phyloP scores from a whole-genome alignment of 352 stramenopile genomes.

The Hyaloperonospora arabidopsidis region DNA sequence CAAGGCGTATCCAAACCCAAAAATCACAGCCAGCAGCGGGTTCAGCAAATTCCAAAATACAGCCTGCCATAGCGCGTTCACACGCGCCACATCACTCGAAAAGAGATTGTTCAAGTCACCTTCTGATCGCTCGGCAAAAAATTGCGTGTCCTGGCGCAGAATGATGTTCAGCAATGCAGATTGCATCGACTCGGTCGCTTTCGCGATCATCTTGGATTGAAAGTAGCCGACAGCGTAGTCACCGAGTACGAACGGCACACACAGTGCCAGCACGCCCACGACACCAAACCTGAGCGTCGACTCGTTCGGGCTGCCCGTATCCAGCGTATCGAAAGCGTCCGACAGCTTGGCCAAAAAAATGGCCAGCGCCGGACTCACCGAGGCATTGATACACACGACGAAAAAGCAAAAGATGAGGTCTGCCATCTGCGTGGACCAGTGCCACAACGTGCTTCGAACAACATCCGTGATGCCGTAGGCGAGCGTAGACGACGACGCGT shows the following conservation, averaged over 20 bases:
- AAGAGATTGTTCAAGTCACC: conserved; percentile 87
- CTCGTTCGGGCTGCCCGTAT: conserved; percentile 35
- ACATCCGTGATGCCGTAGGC: conserved; percentile 73
- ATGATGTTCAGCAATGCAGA: conserved; percentile 70
- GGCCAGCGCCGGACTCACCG: conserved; percentile 69
- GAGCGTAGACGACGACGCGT: conserved; percentile 64
- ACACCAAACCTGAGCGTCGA: conserved; percentile 59
- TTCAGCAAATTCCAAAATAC: conserved; percentile 87
- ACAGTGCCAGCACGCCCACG: conserved; percentile 63
- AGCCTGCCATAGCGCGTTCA: conserved; percentile 80
- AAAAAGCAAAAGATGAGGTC: conserved; percentile 71
- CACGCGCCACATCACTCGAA: conserved; percentile 76
- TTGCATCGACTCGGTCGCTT: conserved; percentile 76
- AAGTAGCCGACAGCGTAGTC: conserved; percentile 84
- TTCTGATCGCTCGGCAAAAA: conserved; percentile 80
- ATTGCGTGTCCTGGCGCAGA: conserved; percentile 65
- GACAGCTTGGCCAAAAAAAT: conserved; percentile 71
- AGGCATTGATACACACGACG: conserved; percentile 76
- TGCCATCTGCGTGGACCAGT: conserved; percentile 80
- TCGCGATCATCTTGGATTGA: conserved; percentile 88
- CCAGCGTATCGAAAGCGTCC: conserved; percentile 54
- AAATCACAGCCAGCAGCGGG: conserved; percentile 65
- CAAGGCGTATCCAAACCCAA: conserved; percentile 78
- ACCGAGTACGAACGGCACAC: conserved; percentile 78
- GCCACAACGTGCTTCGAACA: conserved; percentile 66